Conservation (phyloP, 352 stramenopile genomes). For the Pythium monospermum region DNA sequence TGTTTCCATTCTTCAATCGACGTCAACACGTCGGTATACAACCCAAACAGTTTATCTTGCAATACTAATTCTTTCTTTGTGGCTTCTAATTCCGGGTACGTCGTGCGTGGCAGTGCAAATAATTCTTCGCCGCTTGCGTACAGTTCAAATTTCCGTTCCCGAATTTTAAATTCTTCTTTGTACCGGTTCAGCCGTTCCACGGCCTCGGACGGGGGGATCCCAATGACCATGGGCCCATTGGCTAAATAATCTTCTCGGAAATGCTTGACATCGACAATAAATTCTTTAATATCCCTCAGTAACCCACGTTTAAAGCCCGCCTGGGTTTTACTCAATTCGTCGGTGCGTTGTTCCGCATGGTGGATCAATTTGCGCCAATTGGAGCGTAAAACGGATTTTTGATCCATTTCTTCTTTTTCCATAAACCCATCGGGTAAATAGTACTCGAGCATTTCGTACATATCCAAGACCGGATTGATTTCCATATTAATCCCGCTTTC, state of each 20-base stretch:
- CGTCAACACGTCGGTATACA: slow-evolving; percentile 97
- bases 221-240: slow-evolving; percentile 97
- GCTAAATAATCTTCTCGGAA: slow-evolving; percentile 95
- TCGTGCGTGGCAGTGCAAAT: slow-evolving; percentile 94
- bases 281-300: slow-evolving; percentile 94
- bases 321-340: slow-evolving; percentile 95
- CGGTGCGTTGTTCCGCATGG: slow-evolving; percentile 90
- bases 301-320: slow-evolving; percentile 95
- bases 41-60: slow-evolving; percentile 91
- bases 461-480: slow-evolving; percentile 97
- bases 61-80: slow-evolving; percentile 97
- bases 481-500: slow-evolving; percentile 98
- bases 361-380: slow-evolving; percentile 98
- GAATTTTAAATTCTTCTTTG: slow-evolving; percentile 97
- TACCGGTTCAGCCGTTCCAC: slow-evolving; percentile 96
- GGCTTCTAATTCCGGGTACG: slow-evolving; percentile 95
- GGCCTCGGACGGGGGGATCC: slow-evolving; percentile 93
- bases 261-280: slow-evolving; percentile 95
- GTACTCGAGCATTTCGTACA: slow-evolving; percentile 98
- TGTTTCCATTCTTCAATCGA: slow-evolving; percentile 97
- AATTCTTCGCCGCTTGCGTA: slow-evolving; percentile 96
- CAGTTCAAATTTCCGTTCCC: slow-evolving; percentile 96
- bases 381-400: slow-evolving; percentile 95
- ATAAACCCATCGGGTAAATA: slow-evolving; percentile 95
- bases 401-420: slow-evolving; percentile 99